Evolutionary conservation across 192 early-diverging fungal genomes (phyloP), one percentile per base, ranked within the genome.

Genomic region (Powellomyces hirtus): DNA sequence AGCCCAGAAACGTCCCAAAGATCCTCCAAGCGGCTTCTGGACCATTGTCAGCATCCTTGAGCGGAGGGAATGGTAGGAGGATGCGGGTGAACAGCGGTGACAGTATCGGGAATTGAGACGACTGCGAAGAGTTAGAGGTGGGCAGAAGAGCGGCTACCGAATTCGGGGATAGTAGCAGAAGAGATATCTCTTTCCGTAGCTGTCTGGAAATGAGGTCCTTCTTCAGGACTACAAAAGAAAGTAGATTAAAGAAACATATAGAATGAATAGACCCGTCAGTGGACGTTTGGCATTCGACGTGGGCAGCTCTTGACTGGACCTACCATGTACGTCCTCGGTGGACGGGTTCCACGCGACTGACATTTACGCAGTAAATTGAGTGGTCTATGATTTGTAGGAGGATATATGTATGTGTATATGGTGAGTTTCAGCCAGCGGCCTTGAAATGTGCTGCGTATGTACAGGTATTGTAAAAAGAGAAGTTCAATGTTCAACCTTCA

Each of bases 161-260:
- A 14, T 31, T n/a, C 10, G 33, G 34, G 38, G 8, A 7, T 27
- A 11, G 4, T 3, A 63, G 36, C 24, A 72, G 62, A 16, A 16
- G 38, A 13, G 62, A 46, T 2, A 72, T 36, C 44, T 72, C 70
- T 20, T 40, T 24, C 35, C 70, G 70, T 14, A 72, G 55, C 29
- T 65, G 70, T 14, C 70, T 34, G n/a, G 62, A 61, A 11, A 72
- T 22, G 0, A 72, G 42, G 11, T 64, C 61, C 42, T 72, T 72
- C 27, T 72, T 72, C 20, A 72, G 52, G 13, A 72, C 59, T 60
- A n/a, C 20, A 38, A 4, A 38, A 37, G 36, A 34, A 29, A 3
- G n/a, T n/a, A n/a, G n/a, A n/a, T n/a, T n/a, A n/a, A n/a, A n/a
- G n/a, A n/a, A 24, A 49, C 5, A 49, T 2, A 24, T 14, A 7